phyloP scores from a whole-genome alignment of 2,329 filamentous ascomycete species.

The Penicillium sp. region DNA sequence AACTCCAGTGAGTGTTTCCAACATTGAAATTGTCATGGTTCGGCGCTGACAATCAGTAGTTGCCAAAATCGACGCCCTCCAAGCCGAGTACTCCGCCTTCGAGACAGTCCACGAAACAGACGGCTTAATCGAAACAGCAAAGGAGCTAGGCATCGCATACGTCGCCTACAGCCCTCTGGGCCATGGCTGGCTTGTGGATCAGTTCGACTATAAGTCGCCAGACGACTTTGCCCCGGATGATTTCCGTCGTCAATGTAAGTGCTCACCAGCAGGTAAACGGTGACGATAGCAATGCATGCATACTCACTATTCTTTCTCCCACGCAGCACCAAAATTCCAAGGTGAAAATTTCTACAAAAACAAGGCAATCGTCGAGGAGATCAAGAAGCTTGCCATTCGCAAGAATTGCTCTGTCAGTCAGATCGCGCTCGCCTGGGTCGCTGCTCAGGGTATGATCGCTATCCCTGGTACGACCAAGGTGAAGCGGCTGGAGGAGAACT shows the following conservation, averaged over 20 bases:
- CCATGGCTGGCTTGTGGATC: constrained; percentile 52
- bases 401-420: constrained; percentile 2
- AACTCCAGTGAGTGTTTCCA: constrained; percentile 42
- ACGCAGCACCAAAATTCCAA: constrained; percentile 36
- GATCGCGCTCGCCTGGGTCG: constrained; percentile 10
- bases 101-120: constrained; percentile 47
- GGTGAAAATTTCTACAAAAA: constrained; percentile 52
- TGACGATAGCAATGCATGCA: neutral
- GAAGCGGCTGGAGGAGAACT: constrained; percentile 7
- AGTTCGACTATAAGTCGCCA: constrained; percentile 46
- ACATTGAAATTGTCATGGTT: too few relatives aligned
- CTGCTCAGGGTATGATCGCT: constrained; percentile 10
- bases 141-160: constrained; percentile 47
- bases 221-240: constrained; percentile 51
- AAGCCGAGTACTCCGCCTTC: constrained; percentile 51
- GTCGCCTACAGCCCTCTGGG: constrained; percentile 53
- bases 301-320: neutral
- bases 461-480: constrained; percentile 9
- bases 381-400: constrained; percentile 19
- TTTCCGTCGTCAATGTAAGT: constrained; percentile 44
- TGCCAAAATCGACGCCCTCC: constrained; percentile 51
- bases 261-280: neutral
- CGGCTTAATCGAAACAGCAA: constrained; percentile 45
- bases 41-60: constrained; percentile 33
- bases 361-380: constrained; percentile 44